A percentile compares a stretch with the other conserved stretches of the same genome.
Evolutionary conservation across 78 protist genomes (phyloP).

Genomic region (Bodo saltans): DNA sequence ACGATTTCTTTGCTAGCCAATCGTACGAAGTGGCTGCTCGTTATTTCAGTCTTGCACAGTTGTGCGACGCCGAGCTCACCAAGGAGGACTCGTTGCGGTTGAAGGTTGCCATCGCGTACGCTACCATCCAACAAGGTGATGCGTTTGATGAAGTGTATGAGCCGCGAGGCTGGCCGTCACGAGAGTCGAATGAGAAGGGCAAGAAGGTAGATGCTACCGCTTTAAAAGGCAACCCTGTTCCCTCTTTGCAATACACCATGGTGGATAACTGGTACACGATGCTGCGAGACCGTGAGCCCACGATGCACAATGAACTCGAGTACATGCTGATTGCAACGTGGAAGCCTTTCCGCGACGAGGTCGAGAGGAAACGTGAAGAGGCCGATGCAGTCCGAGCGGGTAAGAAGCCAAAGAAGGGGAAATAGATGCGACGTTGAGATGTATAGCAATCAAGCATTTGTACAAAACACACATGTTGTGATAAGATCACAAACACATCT

Average conservation of each 20-base stretch:
- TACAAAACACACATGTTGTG: too few species aligned
- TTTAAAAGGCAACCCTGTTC: background rate
- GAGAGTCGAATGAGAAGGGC: background rate
- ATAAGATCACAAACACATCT: too few species aligned
- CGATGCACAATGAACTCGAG: background rate
- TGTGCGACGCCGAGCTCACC: background rate
- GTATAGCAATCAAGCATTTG: too few species aligned
- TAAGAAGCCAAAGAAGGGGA: background rate
- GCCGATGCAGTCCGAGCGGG: background rate
- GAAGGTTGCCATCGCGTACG: background rate
- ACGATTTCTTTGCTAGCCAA: background rate
- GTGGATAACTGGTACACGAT: background rate
- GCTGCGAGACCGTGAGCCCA: background rate
- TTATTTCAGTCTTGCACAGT: background rate
- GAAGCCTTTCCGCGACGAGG: background rate
- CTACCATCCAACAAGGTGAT: background rate
- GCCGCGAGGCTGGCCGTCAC: background rate
- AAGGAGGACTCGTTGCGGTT: background rate
- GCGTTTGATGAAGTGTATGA: background rate
- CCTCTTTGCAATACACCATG: background rate
- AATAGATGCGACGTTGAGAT: too few species aligned
- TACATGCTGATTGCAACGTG: background rate
- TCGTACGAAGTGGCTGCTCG: background rate
- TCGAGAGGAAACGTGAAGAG: background rate
- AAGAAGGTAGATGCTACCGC: background rate